Evolutionary conservation across 768 basidiomycete species (phyloP).

Genomic region (Chalciporus sphaerocephalus): DNA sequence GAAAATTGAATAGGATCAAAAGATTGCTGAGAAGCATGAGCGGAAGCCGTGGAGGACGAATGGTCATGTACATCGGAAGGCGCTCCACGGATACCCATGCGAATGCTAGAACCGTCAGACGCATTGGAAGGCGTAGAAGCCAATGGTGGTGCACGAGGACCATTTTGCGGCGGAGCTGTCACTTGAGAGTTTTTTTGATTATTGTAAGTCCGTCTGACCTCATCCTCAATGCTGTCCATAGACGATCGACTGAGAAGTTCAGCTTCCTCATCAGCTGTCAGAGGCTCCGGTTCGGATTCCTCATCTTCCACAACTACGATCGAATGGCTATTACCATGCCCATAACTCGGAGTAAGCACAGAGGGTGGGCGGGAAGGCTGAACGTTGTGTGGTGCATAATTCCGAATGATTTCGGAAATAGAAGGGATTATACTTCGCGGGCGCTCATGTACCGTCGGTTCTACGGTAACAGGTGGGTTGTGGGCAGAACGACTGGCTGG

Average conservation of each 20-base stretch:
- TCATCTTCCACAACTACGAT: constrained; percentile 46
- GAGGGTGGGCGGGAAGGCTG: constrained; percentile 46
- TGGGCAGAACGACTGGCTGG: constrained; percentile 9
- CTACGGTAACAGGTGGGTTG: constrained; percentile 13
- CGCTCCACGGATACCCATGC: constrained; percentile 13
- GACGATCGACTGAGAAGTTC: constrained; percentile 77
- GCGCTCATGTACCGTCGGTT: constrained; percentile 25
- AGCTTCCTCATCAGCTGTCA: constrained; percentile 52
- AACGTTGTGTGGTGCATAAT: constrained; percentile 60
- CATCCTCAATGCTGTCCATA: constrained; percentile 82
- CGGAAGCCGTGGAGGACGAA: constrained; percentile 38
- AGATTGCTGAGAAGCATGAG: constrained; percentile 20
- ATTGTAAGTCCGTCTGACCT: constrained; percentile 67
- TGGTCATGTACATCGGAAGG: constrained; percentile 54
- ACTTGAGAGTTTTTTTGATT: constrained; percentile 42
- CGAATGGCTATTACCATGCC: constrained; percentile 44
- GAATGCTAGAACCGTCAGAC: constrained; percentile 54
- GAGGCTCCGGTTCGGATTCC: constrained; percentile 47
- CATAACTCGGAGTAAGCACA: constrained; percentile 44
- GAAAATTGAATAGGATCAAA: constrained; percentile 28
- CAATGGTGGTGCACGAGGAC: constrained; percentile 34
- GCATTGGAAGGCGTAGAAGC: constrained; percentile 39
- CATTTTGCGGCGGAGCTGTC: constrained; percentile 38
- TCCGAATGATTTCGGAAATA: constrained; percentile 84
- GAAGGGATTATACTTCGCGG: constrained; percentile 62